These are phyloP conservation scores for Colletotrichum scovillei DNA, from an alignment of 2,329 filamentous ascomycete genomes.

Conservation along the genomic window DNA sequence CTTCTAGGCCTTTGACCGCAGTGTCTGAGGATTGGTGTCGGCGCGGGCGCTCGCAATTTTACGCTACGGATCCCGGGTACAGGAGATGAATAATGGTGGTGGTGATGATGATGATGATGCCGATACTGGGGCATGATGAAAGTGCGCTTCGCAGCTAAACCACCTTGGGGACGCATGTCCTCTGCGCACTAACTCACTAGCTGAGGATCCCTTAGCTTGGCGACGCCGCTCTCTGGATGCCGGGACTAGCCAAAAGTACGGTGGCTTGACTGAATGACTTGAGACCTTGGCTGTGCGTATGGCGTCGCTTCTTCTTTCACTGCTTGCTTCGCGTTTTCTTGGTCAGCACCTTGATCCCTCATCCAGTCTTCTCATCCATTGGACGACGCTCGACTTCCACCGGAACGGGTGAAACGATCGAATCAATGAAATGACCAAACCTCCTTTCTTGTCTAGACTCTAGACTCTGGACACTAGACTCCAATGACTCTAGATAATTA, in stretches of 20 bases:
- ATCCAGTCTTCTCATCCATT: not conserved
- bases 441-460: not conserved
- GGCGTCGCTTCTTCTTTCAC: not conserved
- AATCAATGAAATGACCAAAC: slow-evolving; percentile 13
- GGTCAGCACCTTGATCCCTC: not conserved
- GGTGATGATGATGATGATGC: not conserved
- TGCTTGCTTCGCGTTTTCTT: slow-evolving; percentile 5
- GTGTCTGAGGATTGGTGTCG: not conserved
- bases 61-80: slow-evolving; percentile 1
- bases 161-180: not conserved
- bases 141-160: not conserved
- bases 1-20: not conserved
- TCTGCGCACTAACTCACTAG: not conserved
- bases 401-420: slow-evolving; percentile 3
- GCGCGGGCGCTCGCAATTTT: slow-evolving; percentile 1
- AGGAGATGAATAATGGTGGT: not conserved
- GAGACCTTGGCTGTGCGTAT: slow-evolving; percentile 5
- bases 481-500: not conserved
- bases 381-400: not conserved
- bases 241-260: slow-evolving; percentile 28
- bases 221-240: slow-evolving; percentile 25
- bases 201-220: slow-evolving; percentile 26
- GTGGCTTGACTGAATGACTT: slow-evolving; percentile 17
- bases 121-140: not conserved
- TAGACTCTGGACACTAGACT: too few relatives aligned